Base-by-base conservation (phyloP, 805 yeast species). In the Candida germanica region DNA sequence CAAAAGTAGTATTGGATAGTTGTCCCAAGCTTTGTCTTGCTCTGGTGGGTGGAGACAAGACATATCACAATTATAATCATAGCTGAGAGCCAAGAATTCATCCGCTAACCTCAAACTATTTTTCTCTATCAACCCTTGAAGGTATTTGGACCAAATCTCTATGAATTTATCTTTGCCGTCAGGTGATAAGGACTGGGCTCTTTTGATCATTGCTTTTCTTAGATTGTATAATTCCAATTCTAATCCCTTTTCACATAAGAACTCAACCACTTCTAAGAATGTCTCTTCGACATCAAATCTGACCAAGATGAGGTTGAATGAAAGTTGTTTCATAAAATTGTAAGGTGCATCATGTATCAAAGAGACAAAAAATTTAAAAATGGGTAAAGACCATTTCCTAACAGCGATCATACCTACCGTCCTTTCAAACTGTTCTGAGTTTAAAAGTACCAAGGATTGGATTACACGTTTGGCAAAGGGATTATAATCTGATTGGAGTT, bases 301-400 rank as follows among this genome's bases (percentile, higher is more conserved):
- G 3, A 24, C 18, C 3, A 36, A 19, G 7, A 66, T 46, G 6
- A 57, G 39, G 3, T 51, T 44, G 15, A 53, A 34, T 0, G 59
- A 46, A n/a, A 50, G 48, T 20, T 52, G 50, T 31, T 54, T 55
- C 35, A 67, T 46, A 35, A 48, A 50, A 1, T 38, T 44, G 33
- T 46, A 55, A 3, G 71, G 71, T 1, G 71, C 64, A 40, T 55
- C 56, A 33, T 59, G 65, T 39, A 62, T 53, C 29, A 66, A 51
- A 2, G 47, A 37, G 6, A 65, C 40, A 29, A 56, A 66, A 35
- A 55, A 62, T 22, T 59, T 53, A 48, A 63, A 59, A 5, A 54
- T 44, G 1, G 54, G 57, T 5, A 51, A 24, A 15, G 53, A 43
- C 73, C 73, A 68, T 4, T 37, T 28, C 1, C 38, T 38, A 7